Percentiles rank a stretch among this genome's conserved stretches.
Conservation (phyloP, 1,139 yeast genomes). For the Suhomyces choctaworum region DNA sequence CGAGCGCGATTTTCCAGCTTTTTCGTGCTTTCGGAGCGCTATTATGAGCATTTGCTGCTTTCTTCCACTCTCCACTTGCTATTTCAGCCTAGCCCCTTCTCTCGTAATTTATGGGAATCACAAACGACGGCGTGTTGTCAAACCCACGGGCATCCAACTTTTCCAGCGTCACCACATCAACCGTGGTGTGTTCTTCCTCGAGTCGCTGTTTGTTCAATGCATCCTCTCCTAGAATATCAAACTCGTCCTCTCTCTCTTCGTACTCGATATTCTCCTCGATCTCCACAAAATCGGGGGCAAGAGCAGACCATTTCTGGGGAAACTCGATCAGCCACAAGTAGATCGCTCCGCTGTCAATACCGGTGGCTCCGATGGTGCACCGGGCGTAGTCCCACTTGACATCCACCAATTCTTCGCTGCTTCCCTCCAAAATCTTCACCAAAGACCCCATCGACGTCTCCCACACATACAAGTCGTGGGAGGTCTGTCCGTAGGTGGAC, state of each 20-base stretch:
- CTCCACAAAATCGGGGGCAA: slow-evolving; percentile 96
- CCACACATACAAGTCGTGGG: slow-evolving; percentile 91
- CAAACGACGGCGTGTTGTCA: slow-evolving; percentile 41
- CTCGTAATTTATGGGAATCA: slow-evolving; percentile 46
- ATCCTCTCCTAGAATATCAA: slow-evolving; percentile 74
- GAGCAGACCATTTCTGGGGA: slow-evolving; percentile 95
- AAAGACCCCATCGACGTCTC: slow-evolving; percentile 86
- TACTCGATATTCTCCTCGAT: slow-evolving; percentile 90
- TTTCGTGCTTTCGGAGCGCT: too few relatives aligned
- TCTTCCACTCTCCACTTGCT: too few relatives aligned
- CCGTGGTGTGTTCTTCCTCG: slow-evolving; percentile 66
- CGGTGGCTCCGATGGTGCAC: slow-evolving; percentile 83
- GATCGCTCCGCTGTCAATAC: slow-evolving; percentile 80
- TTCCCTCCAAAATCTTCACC: slow-evolving; percentile 87
- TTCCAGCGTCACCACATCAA: slow-evolving; percentile 69
- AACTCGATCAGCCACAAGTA: slow-evolving; percentile 82
- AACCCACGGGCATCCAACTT: slow-evolving; percentile 70
- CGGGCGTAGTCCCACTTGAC: slow-evolving; percentile 81
- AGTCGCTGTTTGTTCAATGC: slow-evolving; percentile 58
- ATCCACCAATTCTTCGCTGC: slow-evolving; percentile 82
- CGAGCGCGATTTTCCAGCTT: too few relatives aligned
- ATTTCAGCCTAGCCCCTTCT: slow-evolving; percentile 6
- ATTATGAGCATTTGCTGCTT: too few relatives aligned
- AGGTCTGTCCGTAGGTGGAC: slow-evolving; percentile 80
- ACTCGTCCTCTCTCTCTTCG: slow-evolving; percentile 88